A percentile compares a stretch with the other conserved stretches of the same genome.
Evolutionary conservation across 179 eudicot species (phyloP).

Genomic region (Silene coronaria): DNA sequence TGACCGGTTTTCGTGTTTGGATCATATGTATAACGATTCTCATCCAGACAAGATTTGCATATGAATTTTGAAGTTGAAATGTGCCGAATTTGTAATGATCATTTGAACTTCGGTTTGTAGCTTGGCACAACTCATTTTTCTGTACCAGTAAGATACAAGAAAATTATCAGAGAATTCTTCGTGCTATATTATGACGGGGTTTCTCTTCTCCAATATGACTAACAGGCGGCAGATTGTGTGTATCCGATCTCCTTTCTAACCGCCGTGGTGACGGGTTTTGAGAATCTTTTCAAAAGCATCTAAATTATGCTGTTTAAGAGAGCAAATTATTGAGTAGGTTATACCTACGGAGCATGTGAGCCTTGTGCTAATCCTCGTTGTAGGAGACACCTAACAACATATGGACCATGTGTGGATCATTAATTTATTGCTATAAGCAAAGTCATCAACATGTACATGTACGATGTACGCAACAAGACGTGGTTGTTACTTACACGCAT

Average conservation of each 20-base stretch:
- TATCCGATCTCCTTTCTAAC: too few species aligned
- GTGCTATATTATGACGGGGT: too few species aligned
- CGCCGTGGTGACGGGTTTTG: too few species aligned
- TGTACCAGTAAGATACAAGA: neutral
- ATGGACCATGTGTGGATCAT: too few species aligned
- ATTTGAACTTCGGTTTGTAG: neutral
- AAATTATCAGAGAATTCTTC: neutral
- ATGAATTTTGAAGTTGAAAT: neutral
- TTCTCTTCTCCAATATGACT: too few species aligned
- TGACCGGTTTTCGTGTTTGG: neutral
- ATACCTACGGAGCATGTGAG: too few species aligned
- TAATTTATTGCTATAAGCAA: neutral
- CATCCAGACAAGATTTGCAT: neutral
- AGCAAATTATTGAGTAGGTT: too few species aligned
- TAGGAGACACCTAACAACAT: constrained; percentile 1
- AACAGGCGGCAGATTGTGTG: too few species aligned
- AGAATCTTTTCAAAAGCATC: too few species aligned
- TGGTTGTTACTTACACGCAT: neutral
- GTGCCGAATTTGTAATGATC: neutral
- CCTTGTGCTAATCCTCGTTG: too few species aligned
- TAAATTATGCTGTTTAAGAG: too few species aligned
- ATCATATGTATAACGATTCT: neutral
- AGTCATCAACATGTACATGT: neutral
- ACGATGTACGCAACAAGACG: neutral
- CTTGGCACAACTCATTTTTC: neutral